A percentile compares a stretch with the other conserved stretches of the same genome.
Conservation (phyloP, 139 green algal species). For the Chlamydomonas sp. region DNA sequence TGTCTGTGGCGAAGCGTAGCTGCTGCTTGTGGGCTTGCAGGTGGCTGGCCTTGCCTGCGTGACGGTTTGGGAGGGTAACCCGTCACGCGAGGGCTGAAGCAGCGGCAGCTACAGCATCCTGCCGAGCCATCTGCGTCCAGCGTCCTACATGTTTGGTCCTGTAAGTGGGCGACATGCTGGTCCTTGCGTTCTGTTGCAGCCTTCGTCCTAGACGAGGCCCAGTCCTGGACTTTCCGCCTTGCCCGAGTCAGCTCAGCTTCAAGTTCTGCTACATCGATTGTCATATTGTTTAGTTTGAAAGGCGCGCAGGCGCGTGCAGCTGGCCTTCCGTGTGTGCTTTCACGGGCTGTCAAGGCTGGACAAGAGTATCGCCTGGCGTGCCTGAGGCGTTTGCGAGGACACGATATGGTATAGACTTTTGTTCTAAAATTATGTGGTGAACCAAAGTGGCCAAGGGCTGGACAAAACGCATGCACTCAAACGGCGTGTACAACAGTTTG, state of each 20-base stretch:
- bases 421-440: too few species aligned
- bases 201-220: background rate
- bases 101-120: too few species aligned
- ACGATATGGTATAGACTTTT: too few species aligned
- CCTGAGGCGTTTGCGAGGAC: too few species aligned
- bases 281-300: background rate
- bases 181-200: slow-evolving; percentile 23
- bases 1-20: background rate
- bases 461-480: too few species aligned
- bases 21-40: background rate
- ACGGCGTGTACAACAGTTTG: too few species aligned
- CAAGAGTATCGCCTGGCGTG: too few species aligned
- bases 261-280: slow-evolving; percentile 32
- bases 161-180: slow-evolving; percentile 7
- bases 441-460: too few species aligned
- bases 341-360: too few species aligned
- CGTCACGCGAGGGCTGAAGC: background rate
- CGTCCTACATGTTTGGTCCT: slow-evolving; percentile 39
- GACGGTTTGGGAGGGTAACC: background rate
- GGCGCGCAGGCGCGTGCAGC: background rate
- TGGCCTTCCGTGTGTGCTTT: background rate
- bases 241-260: slow-evolving; percentile 30
- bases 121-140: too few species aligned
- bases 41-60: slow-evolving; percentile 18
- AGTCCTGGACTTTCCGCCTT: slow-evolving; percentile 8